Conservation (phyloP, 2,329 filamentous ascomycete species). For the Ciborinia camelliae region DNA sequence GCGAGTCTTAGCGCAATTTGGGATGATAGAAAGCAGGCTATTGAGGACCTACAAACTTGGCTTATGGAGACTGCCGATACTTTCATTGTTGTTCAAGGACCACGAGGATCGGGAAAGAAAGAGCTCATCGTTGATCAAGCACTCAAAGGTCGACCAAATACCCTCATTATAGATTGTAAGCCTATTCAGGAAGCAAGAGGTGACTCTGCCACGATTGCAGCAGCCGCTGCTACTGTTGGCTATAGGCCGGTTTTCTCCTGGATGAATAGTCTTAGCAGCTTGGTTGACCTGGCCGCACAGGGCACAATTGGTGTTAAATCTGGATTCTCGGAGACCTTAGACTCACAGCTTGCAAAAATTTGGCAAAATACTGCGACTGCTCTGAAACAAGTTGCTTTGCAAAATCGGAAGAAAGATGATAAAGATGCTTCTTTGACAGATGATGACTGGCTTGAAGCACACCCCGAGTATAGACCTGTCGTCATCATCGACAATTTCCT, state of each 20-base stretch:
- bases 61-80: constrained; percentile 85
- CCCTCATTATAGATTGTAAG: constrained; percentile 88
- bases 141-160: constrained; percentile 70
- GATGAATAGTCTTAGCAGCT: constrained; percentile 91
- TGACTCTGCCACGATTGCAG: constrained; percentile 79
- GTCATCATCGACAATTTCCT: constrained; percentile 91
- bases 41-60: constrained; percentile 80
- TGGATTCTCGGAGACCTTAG: constrained; percentile 88
- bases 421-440: constrained; percentile 70
- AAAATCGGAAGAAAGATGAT: constrained; percentile 66
- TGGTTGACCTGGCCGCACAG: constrained; percentile 88
- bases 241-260: constrained; percentile 93
- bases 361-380: constrained; percentile 78
- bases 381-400: constrained; percentile 72
- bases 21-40: constrained; percentile 62
- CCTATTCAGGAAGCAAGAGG: constrained; percentile 87
- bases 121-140: constrained; percentile 85
- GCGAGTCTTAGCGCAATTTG: constrained; percentile 69
- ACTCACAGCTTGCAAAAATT: constrained; percentile 86
- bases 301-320: constrained; percentile 92
- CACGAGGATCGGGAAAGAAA: constrained; percentile 84
- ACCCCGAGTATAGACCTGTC: constrained; percentile 78
- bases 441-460: constrained; percentile 85
- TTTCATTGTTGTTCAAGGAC: constrained; percentile 90
- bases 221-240: constrained; percentile 77